These are phyloP conservation scores for Lactuca saligna DNA, from an alignment of 129 eudicot species.

Conservation along the genomic window DNA sequence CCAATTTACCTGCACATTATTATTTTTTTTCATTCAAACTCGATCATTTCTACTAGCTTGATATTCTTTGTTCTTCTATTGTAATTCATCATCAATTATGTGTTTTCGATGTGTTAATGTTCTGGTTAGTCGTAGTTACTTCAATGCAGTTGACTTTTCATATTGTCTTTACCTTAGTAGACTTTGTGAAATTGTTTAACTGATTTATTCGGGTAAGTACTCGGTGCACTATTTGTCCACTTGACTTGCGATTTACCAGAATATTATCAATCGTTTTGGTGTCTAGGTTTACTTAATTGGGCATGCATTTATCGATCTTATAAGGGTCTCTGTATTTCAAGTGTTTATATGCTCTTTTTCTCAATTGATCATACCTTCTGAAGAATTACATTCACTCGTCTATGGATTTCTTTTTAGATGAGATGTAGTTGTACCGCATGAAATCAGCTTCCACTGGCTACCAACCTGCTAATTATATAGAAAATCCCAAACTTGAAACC, in stretches of 20 bases:
- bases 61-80: not conserved
- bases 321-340: conserved; percentile 4
- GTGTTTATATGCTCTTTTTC: not conserved
- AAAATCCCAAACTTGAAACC: not conserved
- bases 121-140: not conserved
- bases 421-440: not conserved
- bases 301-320: conserved; percentile 7
- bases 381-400: not conserved
- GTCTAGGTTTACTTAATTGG: conserved; percentile 6
- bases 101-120: conserved; percentile 1
- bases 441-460: not conserved
- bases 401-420: not conserved
- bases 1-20: not conserved
- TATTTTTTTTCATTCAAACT: not conserved
- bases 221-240: not conserved
- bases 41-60: not conserved
- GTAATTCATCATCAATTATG: not conserved
- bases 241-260: not conserved
- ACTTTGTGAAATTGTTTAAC: conserved; percentile 1
- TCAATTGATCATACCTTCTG: not conserved
- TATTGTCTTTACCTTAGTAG: not conserved
- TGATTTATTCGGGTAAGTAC: not conserved
- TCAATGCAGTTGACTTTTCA: conserved; percentile 35
- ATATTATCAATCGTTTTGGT: not conserved
- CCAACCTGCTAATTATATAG: not conserved